phyloP scores from a whole-genome alignment of 805 yeast genomes.

The Kluyveromyces wickerhamii region DNA sequence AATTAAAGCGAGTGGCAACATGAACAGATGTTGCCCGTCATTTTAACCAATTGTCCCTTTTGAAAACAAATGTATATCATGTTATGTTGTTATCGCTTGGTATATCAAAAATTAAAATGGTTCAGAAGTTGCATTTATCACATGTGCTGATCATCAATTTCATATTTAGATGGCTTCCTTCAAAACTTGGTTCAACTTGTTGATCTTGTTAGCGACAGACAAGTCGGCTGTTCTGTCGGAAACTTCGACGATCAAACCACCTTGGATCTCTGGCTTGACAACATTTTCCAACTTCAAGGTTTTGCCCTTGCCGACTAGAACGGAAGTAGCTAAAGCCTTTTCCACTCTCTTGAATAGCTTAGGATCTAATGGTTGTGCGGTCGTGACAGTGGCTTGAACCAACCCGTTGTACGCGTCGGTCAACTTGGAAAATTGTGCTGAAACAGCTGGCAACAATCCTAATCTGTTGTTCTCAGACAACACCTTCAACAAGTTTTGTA shows the following conservation, averaged over 20 bases:
- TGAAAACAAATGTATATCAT: no score
- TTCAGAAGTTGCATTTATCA: no score
- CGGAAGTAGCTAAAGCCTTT: conserved; percentile 66
- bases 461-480: conserved; percentile 94
- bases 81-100: no score
- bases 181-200: conserved; percentile 82
- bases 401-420: conserved; percentile 86
- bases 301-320: conserved; percentile 78
- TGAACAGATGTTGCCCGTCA: no score
- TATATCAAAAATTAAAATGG: no score
- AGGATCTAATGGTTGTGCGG: conserved; percentile 77
- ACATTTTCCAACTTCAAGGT: conserved; percentile 75
- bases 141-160: no score
- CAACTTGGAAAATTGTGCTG: conserved; percentile 64
- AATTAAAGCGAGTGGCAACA: no score
- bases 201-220: conserved; percentile 74
- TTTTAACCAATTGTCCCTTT: no score
- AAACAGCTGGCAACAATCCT: conserved; percentile 54
- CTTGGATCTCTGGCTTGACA: conserved; percentile 84
- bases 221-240: conserved; percentile 96
- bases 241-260: conserved; percentile 92
- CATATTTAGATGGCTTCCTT: conserved; percentile 74
- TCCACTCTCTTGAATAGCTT: conserved; percentile 72
- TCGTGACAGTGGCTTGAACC: conserved; percentile 87
- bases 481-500: conserved; percentile 71